Conservation (phyloP, 2,329 filamentous ascomycete genomes). For the Plectosphaerella plurivora region DNA sequence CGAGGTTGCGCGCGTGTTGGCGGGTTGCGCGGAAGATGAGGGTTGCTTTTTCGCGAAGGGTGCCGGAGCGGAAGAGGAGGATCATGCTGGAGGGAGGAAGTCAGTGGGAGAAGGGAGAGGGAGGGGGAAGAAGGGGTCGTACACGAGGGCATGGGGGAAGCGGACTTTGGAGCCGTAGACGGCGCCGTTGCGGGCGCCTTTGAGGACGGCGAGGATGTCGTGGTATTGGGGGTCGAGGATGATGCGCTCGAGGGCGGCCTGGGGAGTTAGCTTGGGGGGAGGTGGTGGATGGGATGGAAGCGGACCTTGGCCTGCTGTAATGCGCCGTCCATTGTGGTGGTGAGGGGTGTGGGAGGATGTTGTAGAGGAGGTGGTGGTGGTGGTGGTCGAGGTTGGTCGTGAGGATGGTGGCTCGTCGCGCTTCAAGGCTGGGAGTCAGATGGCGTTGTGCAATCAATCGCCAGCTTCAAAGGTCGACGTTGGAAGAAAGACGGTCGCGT, state of each 20-base stretch:
- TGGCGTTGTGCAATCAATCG: not conserved
- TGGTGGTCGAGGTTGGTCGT: not conserved
- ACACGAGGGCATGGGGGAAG: slow-evolving; percentile 93
- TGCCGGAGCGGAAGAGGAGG: slow-evolving; percentile 87
- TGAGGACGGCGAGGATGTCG: slow-evolving; percentile 78
- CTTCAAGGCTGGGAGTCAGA: not conserved
- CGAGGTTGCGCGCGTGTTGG: slow-evolving; percentile 87
- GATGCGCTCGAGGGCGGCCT: slow-evolving; percentile 70
- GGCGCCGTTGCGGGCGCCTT: slow-evolving; percentile 92
- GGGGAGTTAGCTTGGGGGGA: slow-evolving; percentile 5
- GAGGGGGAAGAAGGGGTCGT: slow-evolving; percentile 16
- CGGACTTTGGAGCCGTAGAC: slow-evolving; percentile 97
- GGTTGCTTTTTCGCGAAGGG: slow-evolving; percentile 68
- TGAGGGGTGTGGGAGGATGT: not conserved
- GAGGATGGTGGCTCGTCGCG: not conserved
- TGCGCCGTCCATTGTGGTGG: not conserved
- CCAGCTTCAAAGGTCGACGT: not conserved
- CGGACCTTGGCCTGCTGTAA: not conserved
- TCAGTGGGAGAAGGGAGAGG: slow-evolving; percentile 3
- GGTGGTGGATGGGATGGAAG: not conserved
- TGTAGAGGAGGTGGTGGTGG: not conserved
- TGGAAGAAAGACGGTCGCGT: not conserved
- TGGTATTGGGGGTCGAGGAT: slow-evolving; percentile 81
- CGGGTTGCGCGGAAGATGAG: slow-evolving; percentile 82
- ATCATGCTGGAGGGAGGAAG: slow-evolving; percentile 65